A percentile compares a stretch with the other conserved stretches of the same genome.
Evolutionary conservation across 192 early-diverging fungal species (phyloP).

Genomic region (Chytriomyces confervae): DNA sequence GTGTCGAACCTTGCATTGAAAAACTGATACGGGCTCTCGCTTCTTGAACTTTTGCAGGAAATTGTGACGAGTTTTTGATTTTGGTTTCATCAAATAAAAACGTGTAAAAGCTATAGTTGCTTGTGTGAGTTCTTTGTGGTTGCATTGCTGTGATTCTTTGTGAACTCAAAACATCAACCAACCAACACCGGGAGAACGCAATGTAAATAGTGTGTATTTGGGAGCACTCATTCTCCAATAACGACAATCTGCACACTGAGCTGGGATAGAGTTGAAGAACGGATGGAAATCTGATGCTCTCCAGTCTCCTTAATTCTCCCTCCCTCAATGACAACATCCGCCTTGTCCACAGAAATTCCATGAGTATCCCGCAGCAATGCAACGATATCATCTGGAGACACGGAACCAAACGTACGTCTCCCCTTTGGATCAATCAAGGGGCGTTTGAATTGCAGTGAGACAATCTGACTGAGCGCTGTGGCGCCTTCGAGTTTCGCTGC

Average conservation of each 20-base stretch:
- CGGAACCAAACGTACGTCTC: slow-evolving; percentile 37
- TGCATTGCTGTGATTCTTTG: background rate
- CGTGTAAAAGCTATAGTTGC: too few species aligned
- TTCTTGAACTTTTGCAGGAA: background rate
- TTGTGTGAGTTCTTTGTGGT: background rate
- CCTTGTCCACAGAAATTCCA: slow-evolving; percentile 10
- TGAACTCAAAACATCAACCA: background rate
- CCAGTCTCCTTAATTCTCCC: slow-evolving; percentile 40
- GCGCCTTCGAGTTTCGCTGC: slow-evolving; percentile 12
- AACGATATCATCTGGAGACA: slow-evolving; percentile 34
- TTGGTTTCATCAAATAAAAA: background rate
- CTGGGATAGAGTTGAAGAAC: slow-evolving; percentile 9
- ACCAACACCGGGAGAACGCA: background rate
- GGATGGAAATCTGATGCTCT: slow-evolving; percentile 19
- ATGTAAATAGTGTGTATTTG: background rate
- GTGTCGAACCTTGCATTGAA: too few species aligned
- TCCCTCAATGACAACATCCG: slow-evolving; percentile 19
- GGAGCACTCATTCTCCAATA: slow-evolving; percentile 12
- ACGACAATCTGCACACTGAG: slow-evolving; percentile 9
- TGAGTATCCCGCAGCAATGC: slow-evolving; percentile 1
- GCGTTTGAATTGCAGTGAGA: slow-evolving; percentile 29
- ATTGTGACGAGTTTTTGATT: slow-evolving; percentile 10
- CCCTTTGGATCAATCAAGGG: slow-evolving; percentile 36
- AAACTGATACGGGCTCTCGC: too few species aligned
- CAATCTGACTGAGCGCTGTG: slow-evolving; percentile 9